These are phyloP conservation scores for Podospora didyma DNA, from an alignment of 495 filamentous ascomycete genomes.

Conservation along the genomic window DNA sequence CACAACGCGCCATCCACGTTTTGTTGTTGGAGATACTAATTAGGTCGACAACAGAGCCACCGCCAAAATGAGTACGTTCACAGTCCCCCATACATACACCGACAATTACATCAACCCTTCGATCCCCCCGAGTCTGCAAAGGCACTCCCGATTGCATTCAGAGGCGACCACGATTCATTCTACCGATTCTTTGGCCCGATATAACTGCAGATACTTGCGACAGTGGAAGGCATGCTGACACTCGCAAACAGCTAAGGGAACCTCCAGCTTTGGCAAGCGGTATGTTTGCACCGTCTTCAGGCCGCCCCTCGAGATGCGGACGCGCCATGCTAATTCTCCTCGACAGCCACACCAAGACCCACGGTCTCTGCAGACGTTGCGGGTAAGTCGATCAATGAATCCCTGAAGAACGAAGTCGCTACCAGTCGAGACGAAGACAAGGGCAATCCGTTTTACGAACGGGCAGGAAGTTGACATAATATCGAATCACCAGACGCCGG, in stretches of 20 bases:
- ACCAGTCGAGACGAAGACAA: slow-evolving; percentile 2
- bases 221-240: slow-evolving; percentile 25
- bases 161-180: too few species aligned
- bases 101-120: neutral
- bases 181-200: too few species aligned
- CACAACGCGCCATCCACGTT: neutral
- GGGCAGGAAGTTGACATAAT: slow-evolving; percentile 20
- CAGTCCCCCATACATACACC: slow-evolving; percentile 5
- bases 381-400: slow-evolving; percentile 58
- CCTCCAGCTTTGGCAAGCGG: slow-evolving; percentile 93
- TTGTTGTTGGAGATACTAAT: slow-evolving; percentile 14
- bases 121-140: neutral
- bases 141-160: neutral
- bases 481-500: slow-evolving; percentile 64
- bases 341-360: slow-evolving; percentile 90
- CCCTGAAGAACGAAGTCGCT: neutral
- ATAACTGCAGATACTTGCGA: neutral
- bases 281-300: slow-evolving; percentile 15
- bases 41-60: slow-evolving; percentile 22
- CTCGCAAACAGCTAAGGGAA: slow-evolving; percentile 69
- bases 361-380: slow-evolving; percentile 99
- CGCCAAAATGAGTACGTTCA: slow-evolving; percentile 42
- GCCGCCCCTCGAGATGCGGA: neutral
- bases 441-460: neutral
- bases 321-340: slow-evolving; percentile 16